Conservation (phyloP, 139 green algal genomes). For the Chlamydomonas incerta region DNA sequence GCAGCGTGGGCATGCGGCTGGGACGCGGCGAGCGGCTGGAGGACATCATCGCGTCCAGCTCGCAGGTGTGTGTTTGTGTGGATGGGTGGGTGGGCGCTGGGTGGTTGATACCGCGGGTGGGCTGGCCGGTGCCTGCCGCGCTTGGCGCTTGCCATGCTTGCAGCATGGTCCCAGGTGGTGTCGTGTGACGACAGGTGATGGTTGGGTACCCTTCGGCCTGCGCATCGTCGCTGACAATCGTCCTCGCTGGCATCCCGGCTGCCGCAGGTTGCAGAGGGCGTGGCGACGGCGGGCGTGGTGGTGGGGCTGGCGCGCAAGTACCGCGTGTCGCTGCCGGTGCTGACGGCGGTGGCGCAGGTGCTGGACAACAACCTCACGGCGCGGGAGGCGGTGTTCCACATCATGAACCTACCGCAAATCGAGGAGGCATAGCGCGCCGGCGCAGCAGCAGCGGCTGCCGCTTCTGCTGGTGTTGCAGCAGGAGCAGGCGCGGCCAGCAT, state of each 20-base stretch:
- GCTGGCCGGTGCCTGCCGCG: too few relatives aligned
- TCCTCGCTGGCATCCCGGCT: too few relatives aligned
- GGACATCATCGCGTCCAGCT: conserved; percentile 89
- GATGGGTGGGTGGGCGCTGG: too few relatives aligned
- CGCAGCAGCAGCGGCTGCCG: too few relatives aligned
- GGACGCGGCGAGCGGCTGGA: conserved; percentile 89
- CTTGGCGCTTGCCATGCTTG: too few relatives aligned
- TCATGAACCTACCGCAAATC: conserved; percentile 98
- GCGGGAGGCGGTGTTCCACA: conserved; percentile 85
- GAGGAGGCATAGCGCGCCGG: conserved; percentile 82
- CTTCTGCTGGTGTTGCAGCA: too few relatives aligned
- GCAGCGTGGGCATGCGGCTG: conserved; percentile 88
- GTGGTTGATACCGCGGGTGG: too few relatives aligned
- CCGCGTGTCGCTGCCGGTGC: conserved; percentile 92
- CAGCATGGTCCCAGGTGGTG: too few relatives aligned
- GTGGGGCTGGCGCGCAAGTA: conserved; percentile 91
- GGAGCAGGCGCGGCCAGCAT: too few relatives aligned
- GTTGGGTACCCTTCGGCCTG: too few relatives aligned
- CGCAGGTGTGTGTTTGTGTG: conserved; percentile 31
- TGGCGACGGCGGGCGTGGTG: conserved; percentile 94
- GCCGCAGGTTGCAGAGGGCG: conserved; percentile 79
- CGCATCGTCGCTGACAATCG: too few relatives aligned
- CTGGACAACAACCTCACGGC: conserved; percentile 87
- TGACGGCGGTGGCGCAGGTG: conserved; percentile 96
- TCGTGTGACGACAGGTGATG: too few relatives aligned